Base-by-base conservation (phyloP, 495 filamentous ascomycete genomes). In the Xylaria bambusicola region DNA sequence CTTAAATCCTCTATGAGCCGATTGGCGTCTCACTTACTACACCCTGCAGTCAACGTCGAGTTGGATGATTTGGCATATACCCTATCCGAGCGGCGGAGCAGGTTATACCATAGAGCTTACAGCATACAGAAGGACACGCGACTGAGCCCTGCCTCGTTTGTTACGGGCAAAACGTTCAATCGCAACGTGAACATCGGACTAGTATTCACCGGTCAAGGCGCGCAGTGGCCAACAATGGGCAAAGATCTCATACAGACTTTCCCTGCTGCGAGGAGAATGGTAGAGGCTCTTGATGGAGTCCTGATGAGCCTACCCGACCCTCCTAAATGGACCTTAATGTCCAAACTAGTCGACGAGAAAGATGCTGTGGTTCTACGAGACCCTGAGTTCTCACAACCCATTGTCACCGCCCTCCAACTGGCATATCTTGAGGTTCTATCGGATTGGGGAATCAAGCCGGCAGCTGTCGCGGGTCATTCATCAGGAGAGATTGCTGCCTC, bases 401-500 rank as follows among this genome's bases (percentile, higher is more conserved):
- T 20, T 4, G 27, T 18, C 4, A 55, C 40, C 6, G 52, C 51
- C 5, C 0, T 54, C 0, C 52, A 55, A n/a, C n/a, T 55, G 2
- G 15, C n/a, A 1, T 20, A 13, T n/a, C 0, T 55, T 2, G 17
- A 2, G 10, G 23, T 55, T 10, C 52, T 55, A 6, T 49, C 77
- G 0, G 6, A 56, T 45, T 76, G 71, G 70, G 55, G 57, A 1
- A 59, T 81, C 18, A 62, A 41, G 1, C 73, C 78, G 3, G 41
- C 17, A 2, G 62, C 49, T 1, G 70, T 79, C 0, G 63, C 53
- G 0, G 76, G 78, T 1, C 78, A 81, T 45, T 80, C 78, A 0
- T 70, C 66, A 20, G 77, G 78, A 3, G 75, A 81, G 52, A 77
- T 81, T 12, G 76, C 71, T 5, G 73, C 75, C 0, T 73, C 73